Conservation (phyloP, 148 eudicot species). For the Chenopodium suecicum region DNA sequence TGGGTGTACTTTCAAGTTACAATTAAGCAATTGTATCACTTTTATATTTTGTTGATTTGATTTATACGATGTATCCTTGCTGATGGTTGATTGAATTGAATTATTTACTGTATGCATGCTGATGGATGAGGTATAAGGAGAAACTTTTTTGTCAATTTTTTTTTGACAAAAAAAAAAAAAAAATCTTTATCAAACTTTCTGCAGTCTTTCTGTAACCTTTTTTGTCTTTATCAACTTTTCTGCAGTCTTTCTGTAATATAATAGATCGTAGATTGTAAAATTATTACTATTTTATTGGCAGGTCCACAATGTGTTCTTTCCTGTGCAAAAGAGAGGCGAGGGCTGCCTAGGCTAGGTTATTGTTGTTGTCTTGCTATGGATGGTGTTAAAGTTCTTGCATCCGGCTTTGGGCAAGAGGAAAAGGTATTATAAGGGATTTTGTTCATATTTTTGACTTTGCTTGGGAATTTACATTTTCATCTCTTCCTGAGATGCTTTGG, state of each 20-base stretch:
- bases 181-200: neutral
- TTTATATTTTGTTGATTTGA: neutral
- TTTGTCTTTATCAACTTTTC: neutral
- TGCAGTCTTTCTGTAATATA: neutral
- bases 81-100: neutral
- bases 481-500: slow-evolving; percentile 4
- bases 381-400: slow-evolving; percentile 82
- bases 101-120: neutral
- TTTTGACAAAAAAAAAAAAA: too few relatives aligned
- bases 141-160: too few relatives aligned
- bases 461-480: neutral
- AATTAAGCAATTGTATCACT: neutral
- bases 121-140: neutral
- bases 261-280: neutral
- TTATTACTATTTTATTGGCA: slow-evolving; percentile 24
- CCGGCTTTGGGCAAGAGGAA: slow-evolving; percentile 79
- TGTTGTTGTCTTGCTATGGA: slow-evolving; percentile 98
- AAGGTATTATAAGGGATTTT: slow-evolving; percentile 50
- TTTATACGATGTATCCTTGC: neutral
- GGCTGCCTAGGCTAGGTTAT: slow-evolving; percentile 74
- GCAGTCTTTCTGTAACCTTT: neutral
- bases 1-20: neutral
- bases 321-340: slow-evolving; percentile 86
- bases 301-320: slow-evolving; percentile 95
- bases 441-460: neutral